Evolutionary conservation across 2,329 filamentous ascomycete species (phyloP).

Genomic region (Aspergillus sp.): DNA sequence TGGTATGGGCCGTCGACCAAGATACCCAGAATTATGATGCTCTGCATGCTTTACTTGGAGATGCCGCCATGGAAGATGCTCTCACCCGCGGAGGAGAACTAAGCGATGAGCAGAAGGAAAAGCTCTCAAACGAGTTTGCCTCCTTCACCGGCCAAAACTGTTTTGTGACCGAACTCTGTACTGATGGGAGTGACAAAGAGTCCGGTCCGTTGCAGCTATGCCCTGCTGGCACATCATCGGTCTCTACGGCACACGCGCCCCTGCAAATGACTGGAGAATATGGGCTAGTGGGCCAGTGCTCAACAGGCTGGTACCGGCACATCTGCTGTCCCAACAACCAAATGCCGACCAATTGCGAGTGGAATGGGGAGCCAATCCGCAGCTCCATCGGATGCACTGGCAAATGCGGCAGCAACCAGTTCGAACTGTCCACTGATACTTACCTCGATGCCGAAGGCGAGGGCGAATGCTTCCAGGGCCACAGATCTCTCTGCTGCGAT

Average conservation of each 20-base stretch:
- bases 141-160: conserved; percentile 8
- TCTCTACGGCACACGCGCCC: conserved; percentile 14
- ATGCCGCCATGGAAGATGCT: neutral
- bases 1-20: conserved; percentile 8
- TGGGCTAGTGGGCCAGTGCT: conserved; percentile 13
- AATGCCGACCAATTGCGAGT: conserved; percentile 30
- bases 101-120: neutral
- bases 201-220: conserved; percentile 21
- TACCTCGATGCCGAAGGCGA: conserved; percentile 15
- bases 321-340: conserved; percentile 29
- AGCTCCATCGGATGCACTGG: conserved; percentile 11
- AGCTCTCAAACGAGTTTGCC: neutral
- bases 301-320: conserved; percentile 24
- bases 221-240: conserved; percentile 16
- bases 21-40: neutral
- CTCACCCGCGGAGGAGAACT: neutral
- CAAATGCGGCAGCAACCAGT: conserved; percentile 14
- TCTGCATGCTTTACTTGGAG: neutral
- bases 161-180: conserved; percentile 16
- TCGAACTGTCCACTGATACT: conserved; percentile 17
- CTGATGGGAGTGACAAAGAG: conserved; percentile 18
- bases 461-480: conserved; percentile 11
- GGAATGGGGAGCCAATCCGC: conserved; percentile 22
- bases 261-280: conserved; percentile 6
- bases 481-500: conserved; percentile 21